Base-by-base conservation (phyloP, 2,329 filamentous ascomycete species). In the Bipolaris gigantea region DNA sequence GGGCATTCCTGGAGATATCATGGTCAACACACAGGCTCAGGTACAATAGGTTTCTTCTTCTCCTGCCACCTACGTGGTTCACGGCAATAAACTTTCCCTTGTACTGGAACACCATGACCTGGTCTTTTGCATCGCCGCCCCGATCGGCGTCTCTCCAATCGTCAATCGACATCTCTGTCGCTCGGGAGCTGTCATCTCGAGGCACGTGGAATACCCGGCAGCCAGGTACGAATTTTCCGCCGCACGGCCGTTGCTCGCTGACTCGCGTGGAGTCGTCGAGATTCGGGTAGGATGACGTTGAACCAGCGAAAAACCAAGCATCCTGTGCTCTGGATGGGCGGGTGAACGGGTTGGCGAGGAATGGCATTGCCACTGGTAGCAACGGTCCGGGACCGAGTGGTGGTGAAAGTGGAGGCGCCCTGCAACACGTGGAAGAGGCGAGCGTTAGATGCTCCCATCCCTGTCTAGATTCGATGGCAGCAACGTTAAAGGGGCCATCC, bases 91-190 rank as follows among this genome's bases (percentile, higher is more conserved):
- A 77, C 55, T 82, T 84, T 3, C 82, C 83, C 47, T 79, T 81
- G 63, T 87, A 87, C 59, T 80, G 79, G 57, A 89, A 89, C 0
- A 89, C 79, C 16, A 89, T 76, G 0, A 89, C 83, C 63, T 89
- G 86, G 50, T 87, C 79, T 77, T 77, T 65, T 3, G 63, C 38
- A 35, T 63, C 52, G 1, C 57, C 62, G 16, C 56, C 61, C n/a
- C 45, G n/a, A 33, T 59, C 56, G 0, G 60, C 47, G 9, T 67
- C 66, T 44, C 60, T 66, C 66, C 66, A 69, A 4, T 69, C 65
- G 33, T 68, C 65, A 13, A 70, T 64, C 9, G 57, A 53, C 2
- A 67, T 48, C 19, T 63, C 56, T 0, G 41, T 48, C 0, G 62
- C 62, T 23, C 44, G 48, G 2, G 61, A 57, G 25, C 63, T 64